Conservation (phyloP, 371 early-diverging fungal genomes). For the Mucor irregularis region DNA sequence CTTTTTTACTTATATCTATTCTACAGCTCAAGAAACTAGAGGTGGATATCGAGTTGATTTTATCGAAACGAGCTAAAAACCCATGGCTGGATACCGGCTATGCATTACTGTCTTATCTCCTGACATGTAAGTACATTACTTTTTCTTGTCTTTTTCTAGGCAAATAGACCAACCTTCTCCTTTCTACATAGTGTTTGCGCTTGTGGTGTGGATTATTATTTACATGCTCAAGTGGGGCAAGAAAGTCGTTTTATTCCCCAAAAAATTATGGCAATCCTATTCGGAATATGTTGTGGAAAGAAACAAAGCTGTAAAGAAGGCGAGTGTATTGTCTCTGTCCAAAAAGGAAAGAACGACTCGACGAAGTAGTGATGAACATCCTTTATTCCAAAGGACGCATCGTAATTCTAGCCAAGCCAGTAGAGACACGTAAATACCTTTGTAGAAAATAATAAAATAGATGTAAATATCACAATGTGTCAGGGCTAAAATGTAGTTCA, state of each 20-base stretch:
- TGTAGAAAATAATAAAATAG: too few species aligned
- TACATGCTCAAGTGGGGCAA: conserved; percentile 40
- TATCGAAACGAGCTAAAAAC: conserved; percentile 49
- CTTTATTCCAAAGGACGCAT: too few species aligned
- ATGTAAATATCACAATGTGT: too few species aligned
- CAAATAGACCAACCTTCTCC: neutral
- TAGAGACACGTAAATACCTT: too few species aligned
- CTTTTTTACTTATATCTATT: neutral
- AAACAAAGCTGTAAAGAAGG: conserved; percentile 21
- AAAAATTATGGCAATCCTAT: conserved; percentile 37
- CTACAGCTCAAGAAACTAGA: conserved; percentile 47
- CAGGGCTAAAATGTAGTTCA: too few species aligned
- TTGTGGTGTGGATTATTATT: conserved; percentile 48
- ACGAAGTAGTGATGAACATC: too few species aligned
- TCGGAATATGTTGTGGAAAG: conserved; percentile 39
- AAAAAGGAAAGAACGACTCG: neutral
- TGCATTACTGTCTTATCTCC: conserved; percentile 43
- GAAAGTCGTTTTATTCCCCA: conserved; percentile 36
- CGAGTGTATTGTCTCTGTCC: conserved; percentile 8
- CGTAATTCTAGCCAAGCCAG: too few species aligned
- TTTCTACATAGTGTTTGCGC: conserved; percentile 31
- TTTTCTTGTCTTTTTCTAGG: neutral
- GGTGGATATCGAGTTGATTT: conserved; percentile 45
- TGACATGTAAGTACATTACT: conserved; percentile 34
- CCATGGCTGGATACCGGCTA: conserved; percentile 53